phyloP scores from a whole-genome alignment of 2,329 filamentous ascomycete species.

The Chrysoporthe puriensis region DNA sequence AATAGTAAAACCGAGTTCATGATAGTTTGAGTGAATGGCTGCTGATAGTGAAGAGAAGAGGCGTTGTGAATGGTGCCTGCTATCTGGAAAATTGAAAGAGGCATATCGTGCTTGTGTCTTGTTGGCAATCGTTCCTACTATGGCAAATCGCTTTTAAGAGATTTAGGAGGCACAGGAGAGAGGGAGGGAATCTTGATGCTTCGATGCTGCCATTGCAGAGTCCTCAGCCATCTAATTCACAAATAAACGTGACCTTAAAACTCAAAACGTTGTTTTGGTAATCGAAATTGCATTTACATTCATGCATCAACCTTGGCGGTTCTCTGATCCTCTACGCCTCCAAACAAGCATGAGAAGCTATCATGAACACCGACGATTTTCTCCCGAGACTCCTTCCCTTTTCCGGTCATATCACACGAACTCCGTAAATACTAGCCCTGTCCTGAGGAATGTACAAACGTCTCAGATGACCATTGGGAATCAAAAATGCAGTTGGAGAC shows the following conservation, averaged over 20 bases:
- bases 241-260: not conserved
- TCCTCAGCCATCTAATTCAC: not conserved
- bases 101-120: not conserved
- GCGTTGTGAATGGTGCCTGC: no score
- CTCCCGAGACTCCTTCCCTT: not conserved
- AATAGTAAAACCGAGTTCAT: not conserved
- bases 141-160: not conserved
- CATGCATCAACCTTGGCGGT: conserved; percentile 8
- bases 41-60: not conserved
- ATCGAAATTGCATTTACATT: conserved; percentile 14
- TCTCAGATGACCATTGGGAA: not conserved
- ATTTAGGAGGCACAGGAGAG: not conserved
- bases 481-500: not conserved
- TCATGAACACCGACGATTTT: conserved; percentile 17
- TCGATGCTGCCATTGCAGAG: not conserved
- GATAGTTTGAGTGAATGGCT: not conserved
- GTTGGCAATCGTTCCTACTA: not conserved
- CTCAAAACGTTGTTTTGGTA: not conserved
- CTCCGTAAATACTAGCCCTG: conserved; percentile 18
- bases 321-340: conserved; percentile 12
- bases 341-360: conserved; percentile 9
- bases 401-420: conserved; percentile 9
- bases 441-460: conserved; percentile 20
- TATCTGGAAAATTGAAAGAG: not conserved
- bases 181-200: not conserved